Evolutionary conservation across 257 asterid genomes (phyloP).

Genomic region (Nicotiana benthamiana): DNA sequence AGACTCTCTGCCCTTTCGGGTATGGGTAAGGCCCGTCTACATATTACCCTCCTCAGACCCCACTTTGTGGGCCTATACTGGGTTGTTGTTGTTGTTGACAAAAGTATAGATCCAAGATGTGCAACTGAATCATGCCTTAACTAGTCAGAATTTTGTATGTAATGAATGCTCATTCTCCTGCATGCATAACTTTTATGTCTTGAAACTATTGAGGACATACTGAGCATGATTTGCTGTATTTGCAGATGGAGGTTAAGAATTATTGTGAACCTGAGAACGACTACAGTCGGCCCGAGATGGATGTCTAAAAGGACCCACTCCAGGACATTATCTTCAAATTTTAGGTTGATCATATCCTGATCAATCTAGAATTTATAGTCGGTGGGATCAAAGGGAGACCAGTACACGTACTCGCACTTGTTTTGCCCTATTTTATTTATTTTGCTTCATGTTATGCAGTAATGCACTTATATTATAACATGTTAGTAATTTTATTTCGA

Average conservation of each 20-base stretch:
- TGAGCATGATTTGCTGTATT: background rate
- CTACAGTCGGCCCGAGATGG: background rate
- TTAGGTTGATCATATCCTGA: conserved; percentile 12
- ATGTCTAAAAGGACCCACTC: conserved; percentile 43
- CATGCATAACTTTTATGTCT: background rate
- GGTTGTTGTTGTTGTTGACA: too few species aligned
- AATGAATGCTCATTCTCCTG: background rate
- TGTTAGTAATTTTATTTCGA: too few species aligned
- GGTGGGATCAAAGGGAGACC: too few species aligned
- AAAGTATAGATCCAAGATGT: too few species aligned
- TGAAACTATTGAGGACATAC: background rate
- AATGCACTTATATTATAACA: too few species aligned
- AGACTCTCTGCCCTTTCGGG: too few species aligned
- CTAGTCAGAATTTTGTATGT: too few species aligned
- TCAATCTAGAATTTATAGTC: background rate
- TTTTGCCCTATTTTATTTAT: background rate
- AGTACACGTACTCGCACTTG: background rate
- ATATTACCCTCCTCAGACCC: too few species aligned
- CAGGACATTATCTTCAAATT: conserved; percentile 61
- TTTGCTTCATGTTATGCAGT: background rate
- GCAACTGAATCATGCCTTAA: too few species aligned
- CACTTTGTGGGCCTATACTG: too few species aligned
- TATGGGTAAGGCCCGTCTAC: too few species aligned
- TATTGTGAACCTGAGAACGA: conserved; percentile 43
- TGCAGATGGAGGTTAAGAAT: conserved; percentile 70